Base-by-base conservation (phyloP, 2,329 filamentous ascomycete genomes). In the Fusarium sp. region DNA sequence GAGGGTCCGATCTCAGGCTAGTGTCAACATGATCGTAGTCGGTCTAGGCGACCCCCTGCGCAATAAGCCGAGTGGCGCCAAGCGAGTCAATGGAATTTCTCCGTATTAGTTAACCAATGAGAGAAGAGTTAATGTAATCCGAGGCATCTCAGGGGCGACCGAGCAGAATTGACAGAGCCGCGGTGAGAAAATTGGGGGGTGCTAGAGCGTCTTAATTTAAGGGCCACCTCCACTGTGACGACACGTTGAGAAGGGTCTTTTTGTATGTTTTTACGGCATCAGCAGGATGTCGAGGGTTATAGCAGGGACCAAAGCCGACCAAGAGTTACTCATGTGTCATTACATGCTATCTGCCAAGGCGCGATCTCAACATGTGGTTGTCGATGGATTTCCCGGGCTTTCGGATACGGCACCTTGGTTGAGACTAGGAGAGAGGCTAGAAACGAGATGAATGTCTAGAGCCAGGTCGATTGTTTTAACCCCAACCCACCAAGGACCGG, bases 1-100 rank as follows among this genome's bases (percentile, higher is more conserved):
- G 71, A 73, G 73, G 74, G 50, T 27, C 70, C 59, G 74, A 76
- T 76, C 74, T 76, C 38, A 72, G 70, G 61, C 63, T 76, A 76
- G 74, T 59, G 71, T 62, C 43, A n/a, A 52, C 58, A 70, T 66
- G 71, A 76, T 74, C 74, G 75, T 61, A 60, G 72, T 70, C 65
- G 53, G 68, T 71, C 53, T 49, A 29, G 62, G 63, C 58, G 73
- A 73, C 66, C 59, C 66, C 71, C 66, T 75, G 72, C 68, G 52
- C 40, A 62, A 66, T 52, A 65, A 72, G 64, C 63, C 68, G 56
- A 73, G 57, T 46, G 58, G 66, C 50, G 68, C 64, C 63, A 72
- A 73, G 72, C 59, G 59, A 64, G 32, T 49, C 49, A 50, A 61
- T 58, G 27, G 57, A 73, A 75, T 72, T 73, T 73, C 64, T 75